Conservation (phyloP, 176 grass and related monocot species). For the Saccharum spontaneum region DNA sequence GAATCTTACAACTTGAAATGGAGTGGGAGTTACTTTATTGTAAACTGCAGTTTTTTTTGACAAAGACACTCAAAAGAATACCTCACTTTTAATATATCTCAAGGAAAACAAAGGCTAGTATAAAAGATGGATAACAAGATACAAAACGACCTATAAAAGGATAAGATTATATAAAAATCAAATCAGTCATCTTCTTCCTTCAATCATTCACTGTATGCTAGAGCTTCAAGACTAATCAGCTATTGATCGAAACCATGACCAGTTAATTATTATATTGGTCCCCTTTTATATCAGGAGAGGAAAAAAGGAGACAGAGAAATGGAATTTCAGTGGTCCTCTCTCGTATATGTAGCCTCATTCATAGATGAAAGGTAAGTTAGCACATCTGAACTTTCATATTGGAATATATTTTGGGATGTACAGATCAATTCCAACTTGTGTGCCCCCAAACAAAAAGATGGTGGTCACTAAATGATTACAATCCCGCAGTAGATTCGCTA, state of each 20-base stretch:
- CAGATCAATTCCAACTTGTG: constrained; percentile 25
- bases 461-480: constrained; percentile 24
- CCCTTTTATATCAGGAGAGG: neutral
- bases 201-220: no score
- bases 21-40: no score
- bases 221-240: neutral
- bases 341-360: neutral
- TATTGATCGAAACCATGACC: neutral
- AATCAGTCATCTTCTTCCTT: no score
- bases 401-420: constrained; percentile 3
- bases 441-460: constrained; percentile 32
- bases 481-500: constrained; percentile 17
- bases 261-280: neutral
- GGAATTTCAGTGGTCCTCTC: neutral
- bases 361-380: neutral
- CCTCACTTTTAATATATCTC: no score
- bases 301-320: neutral
- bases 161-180: no score
- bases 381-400: constrained; percentile 6
- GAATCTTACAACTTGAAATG: no score
- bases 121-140: no score
- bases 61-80: no score
- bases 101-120: no score
- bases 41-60: no score
- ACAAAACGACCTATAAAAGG: no score